Conservation (phyloP, 148 eudicot species). For the Vaccinium macrocarpon region DNA sequence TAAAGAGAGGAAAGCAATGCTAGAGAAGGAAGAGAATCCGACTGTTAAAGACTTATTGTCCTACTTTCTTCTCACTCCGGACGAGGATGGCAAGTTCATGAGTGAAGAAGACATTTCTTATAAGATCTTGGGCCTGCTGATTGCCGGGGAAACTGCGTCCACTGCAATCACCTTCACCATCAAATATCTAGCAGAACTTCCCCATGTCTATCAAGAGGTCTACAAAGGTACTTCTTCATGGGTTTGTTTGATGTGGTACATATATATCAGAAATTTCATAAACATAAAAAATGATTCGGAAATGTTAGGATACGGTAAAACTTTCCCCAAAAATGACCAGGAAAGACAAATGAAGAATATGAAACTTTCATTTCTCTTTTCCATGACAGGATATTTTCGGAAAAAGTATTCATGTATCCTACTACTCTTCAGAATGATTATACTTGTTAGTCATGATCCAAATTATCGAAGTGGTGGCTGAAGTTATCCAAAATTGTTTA, state of each 20-base stretch:
- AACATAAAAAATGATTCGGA: no score
- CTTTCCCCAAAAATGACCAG: no score
- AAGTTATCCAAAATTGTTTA: not conserved
- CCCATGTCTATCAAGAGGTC: conserved; percentile 39
- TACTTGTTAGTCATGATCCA: not conserved
- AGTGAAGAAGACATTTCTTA: conserved; percentile 4
- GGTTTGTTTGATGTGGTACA: no score
- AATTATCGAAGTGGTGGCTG: not conserved
- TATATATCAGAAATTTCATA: no score
- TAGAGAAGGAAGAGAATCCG: not conserved
- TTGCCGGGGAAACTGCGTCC: not conserved
- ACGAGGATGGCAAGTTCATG: not conserved
- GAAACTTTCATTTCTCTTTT: no score
- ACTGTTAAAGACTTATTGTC: not conserved
- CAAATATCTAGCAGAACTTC: conserved; percentile 44
- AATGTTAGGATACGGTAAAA: no score
- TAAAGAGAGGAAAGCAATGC: not conserved
- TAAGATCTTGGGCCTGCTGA: not conserved
- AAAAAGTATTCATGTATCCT: no score
- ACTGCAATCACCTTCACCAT: conserved; percentile 13
- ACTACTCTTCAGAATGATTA: not conserved
- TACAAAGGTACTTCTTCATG: conserved; percentile 22
- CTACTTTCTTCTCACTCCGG: conserved; percentile 4
- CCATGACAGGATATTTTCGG: no score
- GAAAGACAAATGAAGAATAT: no score